phyloP scores from a whole-genome alignment of 2,329 filamentous ascomycete species.

The Zymoseptoria brevis region DNA sequence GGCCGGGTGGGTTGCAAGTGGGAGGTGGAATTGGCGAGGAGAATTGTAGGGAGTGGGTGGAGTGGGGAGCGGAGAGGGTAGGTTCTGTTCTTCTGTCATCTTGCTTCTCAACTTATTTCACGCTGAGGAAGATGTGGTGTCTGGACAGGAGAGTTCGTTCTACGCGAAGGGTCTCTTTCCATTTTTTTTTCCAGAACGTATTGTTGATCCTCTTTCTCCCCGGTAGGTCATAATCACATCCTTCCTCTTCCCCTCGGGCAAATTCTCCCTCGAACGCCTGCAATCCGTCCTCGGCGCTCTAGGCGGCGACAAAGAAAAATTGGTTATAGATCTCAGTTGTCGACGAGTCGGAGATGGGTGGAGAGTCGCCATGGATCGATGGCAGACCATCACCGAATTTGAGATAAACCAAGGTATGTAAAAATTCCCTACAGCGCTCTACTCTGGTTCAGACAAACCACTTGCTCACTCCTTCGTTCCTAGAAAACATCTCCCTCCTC shows the following conservation, averaged over 20 bases:
- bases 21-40: constrained; percentile 85
- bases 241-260: constrained; percentile 78
- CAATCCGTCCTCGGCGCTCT: constrained; percentile 66
- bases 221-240: constrained; percentile 92
- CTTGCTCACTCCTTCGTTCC: constrained; percentile 2
- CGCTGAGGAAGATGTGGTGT: no score
- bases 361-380: constrained; percentile 99
- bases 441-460: not conserved
- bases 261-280: constrained; percentile 70
- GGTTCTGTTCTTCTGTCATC: no score
- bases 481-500: constrained; percentile 66
- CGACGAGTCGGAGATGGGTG: constrained; percentile 67
- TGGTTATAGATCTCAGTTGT: constrained; percentile 94
- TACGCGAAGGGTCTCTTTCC: no score
- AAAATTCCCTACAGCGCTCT: not conserved
- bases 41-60: constrained; percentile 82
- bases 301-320: constrained; percentile 64
- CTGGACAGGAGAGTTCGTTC: no score
- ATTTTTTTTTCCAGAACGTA: no score
- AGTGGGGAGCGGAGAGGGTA: constrained; percentile 82
- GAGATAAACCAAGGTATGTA: constrained; percentile 77
- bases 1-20: constrained; percentile 76
- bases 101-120: no score
- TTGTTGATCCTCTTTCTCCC: constrained; percentile 10
- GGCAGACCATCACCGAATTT: constrained; percentile 97